These are phyloP conservation scores for Bipolaris sorokiniana DNA, from an alignment of 2,329 filamentous ascomycete species.

Conservation along the genomic window DNA sequence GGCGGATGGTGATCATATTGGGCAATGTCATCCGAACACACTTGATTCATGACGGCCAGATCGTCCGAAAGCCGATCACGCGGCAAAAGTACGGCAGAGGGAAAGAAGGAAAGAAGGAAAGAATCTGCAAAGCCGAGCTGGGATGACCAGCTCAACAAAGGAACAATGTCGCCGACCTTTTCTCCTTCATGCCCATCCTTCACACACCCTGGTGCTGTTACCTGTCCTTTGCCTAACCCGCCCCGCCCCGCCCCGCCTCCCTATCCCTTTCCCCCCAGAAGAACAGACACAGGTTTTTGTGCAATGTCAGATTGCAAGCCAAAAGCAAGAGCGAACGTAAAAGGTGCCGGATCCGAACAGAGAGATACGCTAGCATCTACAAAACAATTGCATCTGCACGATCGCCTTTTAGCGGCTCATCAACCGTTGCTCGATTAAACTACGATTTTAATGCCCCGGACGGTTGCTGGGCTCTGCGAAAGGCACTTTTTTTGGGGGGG, in stretches of 20 bases:
- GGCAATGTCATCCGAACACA: constrained; percentile 13
- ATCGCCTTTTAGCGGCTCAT: constrained; percentile 37
- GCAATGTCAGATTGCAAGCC: not conserved
- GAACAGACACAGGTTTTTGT: not conserved
- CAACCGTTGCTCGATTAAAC: constrained; percentile 29
- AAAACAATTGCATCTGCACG: constrained; percentile 27
- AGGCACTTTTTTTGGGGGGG: constrained; percentile 12
- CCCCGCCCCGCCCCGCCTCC: too few relatives aligned
- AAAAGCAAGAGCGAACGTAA: not conserved
- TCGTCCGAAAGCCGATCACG: not conserved
- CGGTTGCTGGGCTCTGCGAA: constrained; percentile 3
- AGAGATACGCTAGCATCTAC: constrained; percentile 30
- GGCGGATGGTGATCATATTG: constrained; percentile 6
- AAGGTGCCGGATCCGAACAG: not conserved
- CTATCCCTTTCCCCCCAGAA: not conserved
- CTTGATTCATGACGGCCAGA: constrained; percentile 10
- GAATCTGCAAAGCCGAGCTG: constrained; percentile 12
- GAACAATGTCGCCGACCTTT: constrained; percentile 2
- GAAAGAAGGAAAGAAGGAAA: constrained; percentile 9
- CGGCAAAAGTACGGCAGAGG: constrained; percentile 17
- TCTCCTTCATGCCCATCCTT: not conserved
- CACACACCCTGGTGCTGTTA: not conserved
- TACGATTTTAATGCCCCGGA: constrained; percentile 7
- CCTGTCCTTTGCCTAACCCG: too few relatives aligned
- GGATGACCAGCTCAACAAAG: constrained; percentile 15